phyloP scores from a whole-genome alignment of 1,284 basidiomycete genomes.

The Trametes hirsuta region DNA sequence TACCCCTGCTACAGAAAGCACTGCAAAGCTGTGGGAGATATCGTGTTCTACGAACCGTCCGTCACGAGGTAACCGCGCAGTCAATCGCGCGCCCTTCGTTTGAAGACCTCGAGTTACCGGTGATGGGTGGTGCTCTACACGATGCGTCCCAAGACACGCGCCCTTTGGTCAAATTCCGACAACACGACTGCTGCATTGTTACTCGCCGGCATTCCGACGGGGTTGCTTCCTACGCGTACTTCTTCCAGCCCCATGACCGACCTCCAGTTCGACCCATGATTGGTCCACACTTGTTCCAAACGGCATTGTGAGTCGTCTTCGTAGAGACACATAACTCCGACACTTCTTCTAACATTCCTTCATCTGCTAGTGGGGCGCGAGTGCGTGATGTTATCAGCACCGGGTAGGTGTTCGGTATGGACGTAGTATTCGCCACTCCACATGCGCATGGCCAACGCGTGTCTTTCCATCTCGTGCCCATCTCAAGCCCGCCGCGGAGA shows the following conservation, averaged over 20 bases:
- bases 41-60: too few relatives aligned
- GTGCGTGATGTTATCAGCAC: not conserved
- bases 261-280: not conserved
- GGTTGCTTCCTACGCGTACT: conserved; percentile 3
- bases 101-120: too few relatives aligned
- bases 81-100: too few relatives aligned
- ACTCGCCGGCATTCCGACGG: conserved; percentile 9
- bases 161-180: not conserved
- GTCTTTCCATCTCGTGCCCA: conserved; percentile 3
- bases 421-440: conserved; percentile 3
- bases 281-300: not conserved
- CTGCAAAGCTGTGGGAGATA: too few relatives aligned
- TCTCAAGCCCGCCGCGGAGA: not conserved
- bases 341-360: not conserved
- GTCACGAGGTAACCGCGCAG: too few relatives aligned
- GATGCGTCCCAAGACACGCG: not conserved
- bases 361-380: not conserved
- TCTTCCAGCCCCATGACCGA: conserved; percentile 6
- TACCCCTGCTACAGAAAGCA: not conserved
- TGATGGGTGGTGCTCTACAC: too few relatives aligned
- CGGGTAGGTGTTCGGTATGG: not conserved
- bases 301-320: not conserved
- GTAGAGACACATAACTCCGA: not conserved
- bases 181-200: not conserved
- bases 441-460: conserved; percentile 1